Evolutionary conservation across 331 rosid genomes (phyloP).

Genomic region (Quercus tomentella): DNA sequence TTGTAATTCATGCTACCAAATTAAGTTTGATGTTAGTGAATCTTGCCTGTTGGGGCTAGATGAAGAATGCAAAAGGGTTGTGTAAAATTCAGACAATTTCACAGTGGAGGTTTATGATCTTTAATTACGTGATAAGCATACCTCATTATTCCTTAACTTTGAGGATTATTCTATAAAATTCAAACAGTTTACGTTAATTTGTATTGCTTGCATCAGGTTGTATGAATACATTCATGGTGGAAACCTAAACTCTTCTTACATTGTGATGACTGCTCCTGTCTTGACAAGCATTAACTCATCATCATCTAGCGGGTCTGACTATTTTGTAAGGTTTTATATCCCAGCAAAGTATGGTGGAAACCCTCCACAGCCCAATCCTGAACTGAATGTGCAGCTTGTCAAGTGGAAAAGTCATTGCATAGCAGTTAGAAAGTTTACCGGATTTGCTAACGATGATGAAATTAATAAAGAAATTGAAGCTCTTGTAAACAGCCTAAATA

Average conservation of each 20-base stretch:
- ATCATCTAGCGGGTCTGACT: conserved; percentile 19
- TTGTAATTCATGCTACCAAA: too few species aligned
- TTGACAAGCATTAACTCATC: conserved; percentile 41
- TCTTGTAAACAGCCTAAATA: conserved; percentile 42
- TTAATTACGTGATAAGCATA: too few species aligned
- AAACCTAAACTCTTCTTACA: conserved; percentile 38
- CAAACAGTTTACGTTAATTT: background rate
- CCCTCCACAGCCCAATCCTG: conserved; percentile 52
- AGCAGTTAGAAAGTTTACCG: conserved; percentile 60
- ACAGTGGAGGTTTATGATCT: too few species aligned
- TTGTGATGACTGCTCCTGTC: conserved; percentile 57
- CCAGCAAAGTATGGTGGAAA: conserved; percentile 27
- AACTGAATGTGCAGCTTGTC: conserved; percentile 43
- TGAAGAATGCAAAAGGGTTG: too few species aligned
- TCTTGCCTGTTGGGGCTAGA: too few species aligned
- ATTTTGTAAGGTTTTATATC: conserved; percentile 38
- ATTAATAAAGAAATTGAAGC: conserved; percentile 41
- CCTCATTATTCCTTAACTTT: too few species aligned
- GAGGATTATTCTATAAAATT: background rate
- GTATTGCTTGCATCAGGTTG: conserved; percentile 38
- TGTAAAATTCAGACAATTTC: too few species aligned
- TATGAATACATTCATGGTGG: conserved; percentile 64
- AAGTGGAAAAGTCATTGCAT: conserved; percentile 53
- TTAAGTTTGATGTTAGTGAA: too few species aligned
- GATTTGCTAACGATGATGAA: conserved; percentile 64